Percentiles rank a stretch among this genome's conserved stretches.
phyloP scores from a whole-genome alignment of 768 basidiomycete species.

The Boletellus ananas region DNA sequence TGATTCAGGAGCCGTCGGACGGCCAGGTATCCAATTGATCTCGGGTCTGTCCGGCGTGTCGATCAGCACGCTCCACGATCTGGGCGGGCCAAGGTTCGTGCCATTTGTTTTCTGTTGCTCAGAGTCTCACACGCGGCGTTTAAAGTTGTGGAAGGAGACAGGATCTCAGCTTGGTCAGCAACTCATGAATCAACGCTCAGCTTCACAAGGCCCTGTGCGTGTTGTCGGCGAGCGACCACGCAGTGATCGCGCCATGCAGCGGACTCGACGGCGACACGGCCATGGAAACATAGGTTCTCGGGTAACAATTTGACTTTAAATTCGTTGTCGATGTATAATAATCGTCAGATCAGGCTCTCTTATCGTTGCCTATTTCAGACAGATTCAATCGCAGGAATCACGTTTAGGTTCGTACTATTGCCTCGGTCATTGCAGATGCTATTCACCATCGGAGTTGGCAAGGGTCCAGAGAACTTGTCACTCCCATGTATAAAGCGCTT shows the following conservation, averaged over 20 bases:
- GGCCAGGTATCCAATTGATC: constrained; percentile 17
- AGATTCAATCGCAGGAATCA: constrained; percentile 25
- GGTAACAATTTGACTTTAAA: constrained; percentile 28
- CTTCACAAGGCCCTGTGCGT: constrained; percentile 26
- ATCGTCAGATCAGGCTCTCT: constrained; percentile 18
- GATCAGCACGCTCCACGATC: constrained; percentile 29
- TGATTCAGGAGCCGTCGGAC: constrained; percentile 25
- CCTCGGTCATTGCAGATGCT: constrained; percentile 29
- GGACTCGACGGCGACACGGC: constrained; percentile 28
- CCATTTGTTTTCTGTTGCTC: constrained; percentile 7
- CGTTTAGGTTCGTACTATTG: constrained; percentile 27
- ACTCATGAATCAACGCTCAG: constrained; percentile 17
- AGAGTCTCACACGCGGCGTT: constrained; percentile 22
- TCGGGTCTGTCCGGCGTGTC: constrained; percentile 31
- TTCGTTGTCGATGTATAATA: constrained; percentile 13
- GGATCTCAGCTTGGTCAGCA: constrained; percentile 28
- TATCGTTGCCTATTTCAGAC: constrained; percentile 25
- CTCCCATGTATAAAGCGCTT: constrained; percentile 32
- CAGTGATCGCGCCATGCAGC: constrained; percentile 25
- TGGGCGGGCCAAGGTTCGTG: constrained; percentile 17
- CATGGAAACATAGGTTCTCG: constrained; percentile 21
- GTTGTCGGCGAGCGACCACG: constrained; percentile 23
- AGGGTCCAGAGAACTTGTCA: constrained; percentile 24
- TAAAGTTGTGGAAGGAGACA: constrained; percentile 16
- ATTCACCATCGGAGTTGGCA: constrained; percentile 31